A percentile compares a stretch with the other conserved stretches of the same genome.
Conservation (phyloP, 2,329 filamentous ascomycete genomes). For the Bipolaris oryzae region DNA sequence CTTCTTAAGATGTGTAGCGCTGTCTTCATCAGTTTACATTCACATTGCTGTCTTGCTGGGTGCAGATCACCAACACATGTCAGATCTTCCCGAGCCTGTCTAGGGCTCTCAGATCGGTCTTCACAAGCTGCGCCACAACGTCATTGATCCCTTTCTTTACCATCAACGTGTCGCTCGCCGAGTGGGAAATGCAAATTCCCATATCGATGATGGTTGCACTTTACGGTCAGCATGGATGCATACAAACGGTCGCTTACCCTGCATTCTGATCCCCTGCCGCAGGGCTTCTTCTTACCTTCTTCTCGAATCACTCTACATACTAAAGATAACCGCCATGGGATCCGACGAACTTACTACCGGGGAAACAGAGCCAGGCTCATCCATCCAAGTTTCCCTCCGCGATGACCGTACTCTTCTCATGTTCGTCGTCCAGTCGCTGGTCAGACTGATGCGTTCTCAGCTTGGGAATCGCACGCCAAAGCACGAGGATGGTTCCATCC, state of each 20-base stretch:
- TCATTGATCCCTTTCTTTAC: constrained; percentile 6
- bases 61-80: not conserved
- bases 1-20: not conserved
- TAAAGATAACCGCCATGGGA: constrained; percentile 1
- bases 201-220: constrained; percentile 11
- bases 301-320: not conserved
- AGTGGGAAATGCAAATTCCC: not conserved
- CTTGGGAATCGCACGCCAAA: constrained; percentile 41
- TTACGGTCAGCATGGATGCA: constrained; percentile 10
- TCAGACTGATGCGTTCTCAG: constrained; percentile 46
- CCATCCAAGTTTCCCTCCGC: constrained; percentile 46
- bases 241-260: not conserved
- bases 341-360: not conserved
- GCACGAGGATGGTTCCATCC: constrained; percentile 51
- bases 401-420: constrained; percentile 50
- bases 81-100: constrained; percentile 4
- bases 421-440: constrained; percentile 46
- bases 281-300: not conserved
- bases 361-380: constrained; percentile 9
- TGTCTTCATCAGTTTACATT: not conserved
- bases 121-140: constrained; percentile 11
- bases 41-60: too few species aligned
- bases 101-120: constrained; percentile 8
- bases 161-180: constrained; percentile 4
- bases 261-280: not conserved